Evolutionary conservation across 2,329 filamentous ascomycete genomes (phyloP), one percentile per base, ranked within the genome.

Genomic region (Aulographum hederae): DNA sequence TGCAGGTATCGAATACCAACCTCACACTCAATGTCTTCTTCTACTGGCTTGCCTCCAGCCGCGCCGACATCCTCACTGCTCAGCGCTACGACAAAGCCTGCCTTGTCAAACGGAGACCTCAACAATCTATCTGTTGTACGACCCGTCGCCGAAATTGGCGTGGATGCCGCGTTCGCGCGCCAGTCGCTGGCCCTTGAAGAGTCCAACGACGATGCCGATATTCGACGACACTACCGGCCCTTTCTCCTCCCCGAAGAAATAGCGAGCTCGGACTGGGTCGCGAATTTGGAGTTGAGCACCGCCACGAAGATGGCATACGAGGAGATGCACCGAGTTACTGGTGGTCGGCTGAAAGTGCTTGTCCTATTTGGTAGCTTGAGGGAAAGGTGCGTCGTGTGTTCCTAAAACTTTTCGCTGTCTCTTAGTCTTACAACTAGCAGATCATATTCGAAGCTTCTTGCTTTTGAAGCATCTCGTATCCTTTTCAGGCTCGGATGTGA

Each of bases 291-390:
- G 41, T 48, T 77, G 4, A 58, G 54, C 23, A 67, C 63, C 0
- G 60, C 47, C 2, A 41, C 65, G 26, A 53, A 61, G 28, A 58
- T 74, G 52, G 63, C 62, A 0, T 57, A 64, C 27, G 44, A 53
- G 4, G 50, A 71, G 19, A 34, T 71, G 0, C 33, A 48, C 2
- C 42, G 38, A 14, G 51, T 48, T 0, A 37, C 39, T 2, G 48
- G 51, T 2, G 41, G 55, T 1, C 49, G 64, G 31, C 34, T 75
- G 2, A 69, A 61, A 35, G 60, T 76, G 2, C 50, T 76, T 1
- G 67, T 76, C 0, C 45, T 77, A 0, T 69, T 70, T 43, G 71
- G 72, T 2, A 74, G 69, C 43, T 48, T 75, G 26, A 54, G 69
- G 6, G 49, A 46, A 37, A 43, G 57, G 43, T 51, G 46, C 50